Evolutionary conservation across 2,329 filamentous ascomycete species (phyloP).

Genomic region (Colletotrichum liriopes): DNA sequence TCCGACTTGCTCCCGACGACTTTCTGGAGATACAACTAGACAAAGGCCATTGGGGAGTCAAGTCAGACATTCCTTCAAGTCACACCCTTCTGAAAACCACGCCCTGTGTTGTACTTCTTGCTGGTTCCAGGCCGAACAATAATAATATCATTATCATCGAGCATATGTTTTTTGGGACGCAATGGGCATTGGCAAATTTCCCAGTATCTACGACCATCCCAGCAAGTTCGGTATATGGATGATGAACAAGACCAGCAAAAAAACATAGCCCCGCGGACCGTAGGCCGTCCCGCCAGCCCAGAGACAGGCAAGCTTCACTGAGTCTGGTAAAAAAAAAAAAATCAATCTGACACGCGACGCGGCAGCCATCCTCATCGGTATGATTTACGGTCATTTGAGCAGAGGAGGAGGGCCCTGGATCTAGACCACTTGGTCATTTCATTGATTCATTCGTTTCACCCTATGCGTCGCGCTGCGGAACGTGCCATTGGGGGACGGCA

Average conservation of each 20-base stretch:
- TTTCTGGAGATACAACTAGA: neutral
- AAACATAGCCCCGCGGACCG: neutral
- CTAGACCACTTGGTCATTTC: slow-evolving; percentile 12
- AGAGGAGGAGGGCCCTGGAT: slow-evolving; percentile 4
- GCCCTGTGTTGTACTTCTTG: slow-evolving; percentile 9
- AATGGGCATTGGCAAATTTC: slow-evolving; percentile 35
- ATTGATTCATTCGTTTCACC: slow-evolving; percentile 24
- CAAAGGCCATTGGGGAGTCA: slow-evolving; percentile 19
- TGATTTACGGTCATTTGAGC: neutral
- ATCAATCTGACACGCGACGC: slow-evolving; percentile 39
- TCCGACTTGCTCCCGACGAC: neutral
- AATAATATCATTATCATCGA: slow-evolving; percentile 28
- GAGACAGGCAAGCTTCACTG: neutral
- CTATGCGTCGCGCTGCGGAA: neutral
- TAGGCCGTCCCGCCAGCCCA: neutral
- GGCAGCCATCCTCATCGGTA: slow-evolving; percentile 19
- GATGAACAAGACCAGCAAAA: neutral
- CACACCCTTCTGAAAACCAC: neutral
- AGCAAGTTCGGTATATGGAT: slow-evolving; percentile 10
- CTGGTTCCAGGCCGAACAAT: slow-evolving; percentile 12
- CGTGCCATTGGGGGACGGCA: neutral
- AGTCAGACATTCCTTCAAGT: slow-evolving; percentile 14
- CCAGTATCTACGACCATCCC: slow-evolving; percentile 29
- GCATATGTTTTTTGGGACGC: slow-evolving; percentile 1
- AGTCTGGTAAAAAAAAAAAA: neutral